Base-by-base conservation (phyloP, 2,329 filamentous ascomycete species). In the Teratosphaeriaceae sp. region DNA sequence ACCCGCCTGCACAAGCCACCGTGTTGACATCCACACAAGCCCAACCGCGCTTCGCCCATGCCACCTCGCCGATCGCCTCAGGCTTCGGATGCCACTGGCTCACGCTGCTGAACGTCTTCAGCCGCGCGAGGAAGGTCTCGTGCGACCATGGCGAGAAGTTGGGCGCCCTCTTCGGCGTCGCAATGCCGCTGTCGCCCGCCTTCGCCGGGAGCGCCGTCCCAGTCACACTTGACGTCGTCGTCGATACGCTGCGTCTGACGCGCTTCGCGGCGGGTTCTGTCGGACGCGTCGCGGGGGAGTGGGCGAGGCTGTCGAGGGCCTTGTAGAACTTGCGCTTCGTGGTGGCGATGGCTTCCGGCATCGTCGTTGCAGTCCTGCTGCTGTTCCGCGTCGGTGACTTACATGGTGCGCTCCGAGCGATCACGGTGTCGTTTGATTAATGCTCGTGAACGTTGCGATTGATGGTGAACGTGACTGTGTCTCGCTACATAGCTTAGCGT, bases 11-110 rank as follows among this genome's bases (percentile, higher is more conserved):
- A 62, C 92, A 98, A 15, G 81, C 79, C 13, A 97, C 87, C 3
- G 85, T 85, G 65, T 94, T 88, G 51, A 81, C 80, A 54, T 84
- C 84, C 35, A 84, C 80, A 57, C 90, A 96, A 3, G 83, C 74
- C 90, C 92, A 98, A 1, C 90, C 90, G 45, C 85, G 73, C 70
- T 90, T 95, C 1, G 89, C 89, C 92, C 92, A 98, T 62, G 88
- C 84, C 6, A 96, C 81, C 66, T 97, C 92, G 59, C 80, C 88
- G 54, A 97, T 82, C 24, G 73, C 74, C 40, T 89, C 79, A 0
- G 92, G 89, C 62, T 97, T 97, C 0, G 87, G 85, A n/a, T 85
- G 84, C 90, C 90, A 98, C 61, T 85, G 79, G 42, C 88, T 92
- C 37, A 97, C 81, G 53, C 90, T 88, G 59, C 90, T 85, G 60